A percentile compares a stretch with the other conserved stretches of the same genome.
These are phyloP conservation scores for Kwoniella shandongensis DNA, from an alignment of 768 basidiomycete genomes.

Conservation along the genomic window DNA sequence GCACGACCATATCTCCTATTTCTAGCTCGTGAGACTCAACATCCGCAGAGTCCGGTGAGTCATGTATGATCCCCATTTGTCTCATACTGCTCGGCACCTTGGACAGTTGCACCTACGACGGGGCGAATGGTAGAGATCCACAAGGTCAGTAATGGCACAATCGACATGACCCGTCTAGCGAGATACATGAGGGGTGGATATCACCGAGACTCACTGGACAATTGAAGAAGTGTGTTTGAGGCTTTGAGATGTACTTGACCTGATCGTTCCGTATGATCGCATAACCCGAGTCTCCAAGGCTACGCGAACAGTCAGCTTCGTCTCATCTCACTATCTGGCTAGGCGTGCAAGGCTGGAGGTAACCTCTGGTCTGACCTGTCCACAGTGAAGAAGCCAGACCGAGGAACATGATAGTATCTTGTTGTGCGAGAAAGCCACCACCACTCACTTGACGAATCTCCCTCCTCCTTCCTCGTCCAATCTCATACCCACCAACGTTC, in stretches of 20 bases:
- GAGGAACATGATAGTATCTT: no score
- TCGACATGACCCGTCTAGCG: no score
- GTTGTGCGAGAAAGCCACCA: no score
- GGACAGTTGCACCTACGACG: conserved; percentile 30
- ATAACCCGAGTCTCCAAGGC: conserved; percentile 53
- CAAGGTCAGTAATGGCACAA: no score
- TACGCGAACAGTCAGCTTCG: conserved; percentile 24
- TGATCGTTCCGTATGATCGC: conserved; percentile 47
- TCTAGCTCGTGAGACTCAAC: conserved; percentile 35
- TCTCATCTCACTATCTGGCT: not conserved
- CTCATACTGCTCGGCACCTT: conserved; percentile 23
- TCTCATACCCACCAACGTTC: conserved; percentile 30
- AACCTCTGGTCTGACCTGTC: not conserved
- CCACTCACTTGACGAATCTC: conserved; percentile 56
- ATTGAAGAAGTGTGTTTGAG: conserved; percentile 52
- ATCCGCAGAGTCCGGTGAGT: conserved; percentile 44
- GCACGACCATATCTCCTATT: conserved; percentile 47
- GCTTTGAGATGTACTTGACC: conserved; percentile 31
- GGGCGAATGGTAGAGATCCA: no score
- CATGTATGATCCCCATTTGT: conserved; percentile 29
- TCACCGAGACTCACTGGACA: conserved; percentile 50
- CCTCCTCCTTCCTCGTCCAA: conserved; percentile 30
- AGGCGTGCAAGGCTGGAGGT: no score
- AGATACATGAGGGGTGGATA: no score
- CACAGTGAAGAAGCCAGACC: no score